Base-by-base conservation (phyloP, 2,329 filamentous ascomycete species). In the Cercospora beticola region DNA sequence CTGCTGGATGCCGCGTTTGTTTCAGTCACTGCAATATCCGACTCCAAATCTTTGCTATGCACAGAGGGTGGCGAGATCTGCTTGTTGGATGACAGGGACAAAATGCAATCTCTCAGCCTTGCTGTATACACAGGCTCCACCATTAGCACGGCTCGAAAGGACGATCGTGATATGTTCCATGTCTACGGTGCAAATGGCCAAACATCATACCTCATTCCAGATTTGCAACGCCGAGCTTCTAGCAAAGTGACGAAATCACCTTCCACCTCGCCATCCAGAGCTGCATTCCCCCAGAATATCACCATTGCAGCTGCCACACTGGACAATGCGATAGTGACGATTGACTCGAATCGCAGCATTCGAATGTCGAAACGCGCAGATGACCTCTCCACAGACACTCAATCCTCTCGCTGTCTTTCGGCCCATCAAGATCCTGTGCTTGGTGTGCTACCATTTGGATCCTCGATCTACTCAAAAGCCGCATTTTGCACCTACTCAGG, bases 31-130 rank as follows among this genome's bases (percentile, higher is more conserved):
- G 83, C 87, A 16, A 86, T 97, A 36, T 89, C 91, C 43, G 88
- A 92, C 40, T 86, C 86, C 52, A 91, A 89, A 74, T 90, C 93
- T 18, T 86, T 98, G 49, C 84, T 98, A 52, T 95, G 93, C 81
- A 92, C 94, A 3, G 94, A 97, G 76, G 87, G 88, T 68, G 95
- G 95, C 30, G 91, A 96, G 76, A 84, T 99, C n/a, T 98, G 94
- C 79, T 83, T 97, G 31, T 83, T 97, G 33, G 91, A 97, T 71
- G 92, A 97, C 72, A 87, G 86, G 33, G 88, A 87, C 62, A 89
- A 89, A 70, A 87, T 89, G 70, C 90, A 91, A 79, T 92, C 88
- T 73, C 82, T 97, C 59, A 83, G 85, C 54, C 88, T 89, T 67
- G 84, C 93, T 36, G 85, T 89, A 43, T 86, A 88, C 56, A 83